Evolutionary conservation across 495 filamentous ascomycete genomes (phyloP), one percentile per base, ranked within the genome.

Genomic region (Cetradonia linearis): DNA sequence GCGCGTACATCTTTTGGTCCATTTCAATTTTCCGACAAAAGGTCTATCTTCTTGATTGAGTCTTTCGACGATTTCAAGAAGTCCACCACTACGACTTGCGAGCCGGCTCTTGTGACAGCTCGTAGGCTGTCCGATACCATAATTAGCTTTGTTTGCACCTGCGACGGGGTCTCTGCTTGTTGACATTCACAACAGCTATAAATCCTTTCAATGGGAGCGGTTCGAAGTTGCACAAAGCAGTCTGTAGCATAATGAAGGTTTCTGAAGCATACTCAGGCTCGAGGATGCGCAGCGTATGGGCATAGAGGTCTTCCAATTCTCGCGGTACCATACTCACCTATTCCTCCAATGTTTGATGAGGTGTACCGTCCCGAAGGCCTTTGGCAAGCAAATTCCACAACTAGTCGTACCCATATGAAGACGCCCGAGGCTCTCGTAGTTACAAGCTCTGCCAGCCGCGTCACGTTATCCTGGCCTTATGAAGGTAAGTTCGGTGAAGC

Each of bases 351-450:
- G 28, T 36, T 28, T 23, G 18, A 23, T 55, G 52, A 2, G 58
- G 56, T 28, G 53, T 61, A 4, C 67, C 67, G 18, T 68, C 66
- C 20, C 56, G 37, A 9, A 69, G 31, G 20, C 60, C 65, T 30
- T 65, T 55, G 5, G 62, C 33, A 18, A 69, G 23, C 23, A 61
- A 56, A 37, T n/a, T 67, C 58, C n/a, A 68, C 58, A 25, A 69
- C 67, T 7, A 70, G 57, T n/a, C 65, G 49, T 5, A 70, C 68
- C 68, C 67, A 70, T 18, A 70, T 60, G 48, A 70, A 70, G 5
- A 70, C 68, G 18, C 68, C 68, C 16, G 48, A 42, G 11, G 68
- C 67, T 53, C 65, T 69, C 25, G 23, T 20, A 23, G 40, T 44
- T 20, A 70, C 56, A 13, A 67, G 44, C 1, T 57, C 48, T 25